Evolutionary conservation across 2,329 filamentous ascomycete species (phyloP).

Genomic region (Colletotrichum limetticola): DNA sequence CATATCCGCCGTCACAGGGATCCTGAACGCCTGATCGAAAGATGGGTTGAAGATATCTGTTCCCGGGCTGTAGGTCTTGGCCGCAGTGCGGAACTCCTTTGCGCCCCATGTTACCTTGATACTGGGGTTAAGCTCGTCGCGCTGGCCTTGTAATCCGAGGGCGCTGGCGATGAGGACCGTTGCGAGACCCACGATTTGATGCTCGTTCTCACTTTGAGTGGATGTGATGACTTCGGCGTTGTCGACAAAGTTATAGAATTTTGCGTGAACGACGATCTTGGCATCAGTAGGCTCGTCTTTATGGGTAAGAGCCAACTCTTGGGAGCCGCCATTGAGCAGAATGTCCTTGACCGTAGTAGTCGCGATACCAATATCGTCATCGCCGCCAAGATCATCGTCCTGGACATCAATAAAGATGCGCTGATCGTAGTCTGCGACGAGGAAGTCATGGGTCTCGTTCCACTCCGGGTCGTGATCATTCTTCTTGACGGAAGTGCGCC

Average conservation of each 20-base stretch:
- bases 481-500: slow-evolving; percentile 55
- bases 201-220: slow-evolving; percentile 38
- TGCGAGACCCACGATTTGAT: slow-evolving; percentile 51
- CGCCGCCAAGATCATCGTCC: slow-evolving; percentile 53
- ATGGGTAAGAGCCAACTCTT: slow-evolving; percentile 51
- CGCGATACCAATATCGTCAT: slow-evolving; percentile 57
- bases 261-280: slow-evolving; percentile 48
- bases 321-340: slow-evolving; percentile 51
- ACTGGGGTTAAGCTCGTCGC: slow-evolving; percentile 56
- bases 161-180: slow-evolving; percentile 56
- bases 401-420: slow-evolving; percentile 51
- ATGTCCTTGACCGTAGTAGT: slow-evolving; percentile 53
- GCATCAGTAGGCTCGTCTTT: slow-evolving; percentile 49
- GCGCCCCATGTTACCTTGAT: slow-evolving; percentile 55
- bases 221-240: slow-evolving; percentile 46
- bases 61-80: slow-evolving; percentile 55
- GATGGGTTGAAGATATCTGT: slow-evolving; percentile 59
- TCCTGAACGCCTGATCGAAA: slow-evolving; percentile 56
- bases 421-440: slow-evolving; percentile 57
- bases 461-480: slow-evolving; percentile 55
- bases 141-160: slow-evolving; percentile 52
- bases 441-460: slow-evolving; percentile 60
- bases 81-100: slow-evolving; percentile 52
- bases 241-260: slow-evolving; percentile 54
- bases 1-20: slow-evolving; percentile 49